Conservation (phyloP, 2,329 filamentous ascomycete species). For the Xylariaceae sp. region DNA sequence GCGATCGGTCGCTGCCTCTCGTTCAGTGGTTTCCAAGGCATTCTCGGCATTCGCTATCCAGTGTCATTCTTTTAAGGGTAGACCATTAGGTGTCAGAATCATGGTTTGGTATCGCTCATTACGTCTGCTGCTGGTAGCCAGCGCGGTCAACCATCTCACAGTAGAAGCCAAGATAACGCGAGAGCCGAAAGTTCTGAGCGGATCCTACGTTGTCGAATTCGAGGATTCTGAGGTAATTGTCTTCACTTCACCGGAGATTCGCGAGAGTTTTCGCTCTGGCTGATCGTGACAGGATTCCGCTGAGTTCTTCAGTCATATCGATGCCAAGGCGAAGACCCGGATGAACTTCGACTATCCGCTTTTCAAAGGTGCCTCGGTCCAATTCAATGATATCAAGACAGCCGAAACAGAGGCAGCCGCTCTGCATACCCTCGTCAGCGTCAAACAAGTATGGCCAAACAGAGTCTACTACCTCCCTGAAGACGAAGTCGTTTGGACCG, state of each 20-base stretch:
- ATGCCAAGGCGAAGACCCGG: conserved; percentile 38
- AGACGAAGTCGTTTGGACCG: conserved; percentile 36
- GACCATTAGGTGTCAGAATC: too few species aligned
- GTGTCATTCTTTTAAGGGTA: too few species aligned
- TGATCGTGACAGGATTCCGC: conserved; percentile 32
- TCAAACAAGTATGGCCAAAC: conserved; percentile 48
- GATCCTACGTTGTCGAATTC: conserved; percentile 51
- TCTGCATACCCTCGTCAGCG: conserved; percentile 37
- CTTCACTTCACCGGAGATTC: not conserved
- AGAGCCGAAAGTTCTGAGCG: conserved; percentile 32
- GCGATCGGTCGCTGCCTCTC: too few species aligned
- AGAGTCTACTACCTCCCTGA: conserved; percentile 39
- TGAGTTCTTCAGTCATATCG: conserved; percentile 34
- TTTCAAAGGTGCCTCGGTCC: conserved; percentile 52
- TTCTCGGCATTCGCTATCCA: too few species aligned
- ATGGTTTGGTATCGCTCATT: conserved; percentile 23
- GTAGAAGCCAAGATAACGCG: conserved; percentile 16
- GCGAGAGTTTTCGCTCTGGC: not conserved
- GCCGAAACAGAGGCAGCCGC: conserved; percentile 38
- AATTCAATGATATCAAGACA: conserved; percentile 43
- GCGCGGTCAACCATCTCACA: conserved; percentile 18
- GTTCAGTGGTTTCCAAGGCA: too few species aligned
- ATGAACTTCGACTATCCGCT: conserved; percentile 46
- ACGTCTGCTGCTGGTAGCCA: conserved; percentile 23
- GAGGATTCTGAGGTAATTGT: conserved; percentile 42